phyloP scores from a whole-genome alignment of 371 early-diverging fungal genomes.

The Lichtheimia hyalospora region DNA sequence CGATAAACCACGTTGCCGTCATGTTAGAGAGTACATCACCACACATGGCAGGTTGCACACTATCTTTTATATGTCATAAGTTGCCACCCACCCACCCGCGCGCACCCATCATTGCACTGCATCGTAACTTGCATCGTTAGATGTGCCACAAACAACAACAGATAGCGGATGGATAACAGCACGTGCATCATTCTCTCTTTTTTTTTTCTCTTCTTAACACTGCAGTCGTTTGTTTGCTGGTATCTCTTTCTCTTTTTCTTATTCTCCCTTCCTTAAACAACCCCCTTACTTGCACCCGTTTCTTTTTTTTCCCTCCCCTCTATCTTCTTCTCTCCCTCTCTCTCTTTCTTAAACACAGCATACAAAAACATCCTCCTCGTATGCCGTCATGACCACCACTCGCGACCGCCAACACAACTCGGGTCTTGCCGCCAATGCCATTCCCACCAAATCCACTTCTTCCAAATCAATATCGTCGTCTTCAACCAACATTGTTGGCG shows the following conservation, averaged over 20 bases:
- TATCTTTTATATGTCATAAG: no score
- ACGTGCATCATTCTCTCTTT: no score
- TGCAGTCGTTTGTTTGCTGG: neutral
- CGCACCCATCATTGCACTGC: no score
- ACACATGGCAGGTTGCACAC: no score
- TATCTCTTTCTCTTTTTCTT: neutral
- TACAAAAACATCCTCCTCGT: neutral
- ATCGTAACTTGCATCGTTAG: no score
- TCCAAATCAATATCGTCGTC: constrained; percentile 4
- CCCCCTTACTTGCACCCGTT: constrained; percentile 1
- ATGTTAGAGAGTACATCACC: no score
- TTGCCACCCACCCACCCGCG: no score
- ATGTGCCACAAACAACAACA: no score
- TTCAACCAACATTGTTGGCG: constrained; percentile 76
- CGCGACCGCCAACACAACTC: constrained; percentile 8
- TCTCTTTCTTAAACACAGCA: neutral
- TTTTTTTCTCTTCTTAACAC: no score
- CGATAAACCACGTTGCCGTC: no score
- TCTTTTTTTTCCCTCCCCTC: neutral
- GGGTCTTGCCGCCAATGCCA: neutral
- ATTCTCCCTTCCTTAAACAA: neutral
- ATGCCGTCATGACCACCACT: constrained; percentile 10
- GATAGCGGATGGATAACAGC: no score
- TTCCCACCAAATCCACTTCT: neutral
- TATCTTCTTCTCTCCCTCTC: neutral